Conservation (phyloP, 2,329 filamentous ascomycete genomes). For the Botryotinia globosa region DNA sequence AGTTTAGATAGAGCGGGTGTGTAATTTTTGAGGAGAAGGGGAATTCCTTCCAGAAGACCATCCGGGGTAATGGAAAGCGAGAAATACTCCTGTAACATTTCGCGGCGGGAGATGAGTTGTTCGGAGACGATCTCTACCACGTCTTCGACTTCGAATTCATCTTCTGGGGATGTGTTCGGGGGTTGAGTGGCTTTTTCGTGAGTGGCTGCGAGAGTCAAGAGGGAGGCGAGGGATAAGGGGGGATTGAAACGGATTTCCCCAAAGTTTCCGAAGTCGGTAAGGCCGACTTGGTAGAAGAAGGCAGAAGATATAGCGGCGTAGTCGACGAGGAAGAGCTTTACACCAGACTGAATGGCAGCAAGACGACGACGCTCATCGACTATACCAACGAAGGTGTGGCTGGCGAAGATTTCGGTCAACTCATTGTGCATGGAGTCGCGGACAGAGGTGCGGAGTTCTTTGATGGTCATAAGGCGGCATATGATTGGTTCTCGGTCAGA, state of each 20-base stretch:
- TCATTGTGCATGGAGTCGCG: constrained; percentile 79
- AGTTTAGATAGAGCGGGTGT: constrained; percentile 82
- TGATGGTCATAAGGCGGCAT: constrained; percentile 80
- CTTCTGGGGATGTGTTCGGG: constrained; percentile 36
- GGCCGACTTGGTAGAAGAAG: constrained; percentile 91
- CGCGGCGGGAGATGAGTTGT: constrained; percentile 70
- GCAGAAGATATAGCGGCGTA: constrained; percentile 85
- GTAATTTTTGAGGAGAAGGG: constrained; percentile 85
- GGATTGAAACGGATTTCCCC: constrained; percentile 78
- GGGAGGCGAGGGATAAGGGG: constrained; percentile 64
- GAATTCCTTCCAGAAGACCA: constrained; percentile 75
- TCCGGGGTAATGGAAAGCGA: constrained; percentile 75
- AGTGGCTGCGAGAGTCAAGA: constrained; percentile 71
- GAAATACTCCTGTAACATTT: constrained; percentile 94
- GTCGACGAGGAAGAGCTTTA: constrained; percentile 89
- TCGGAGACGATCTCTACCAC: constrained; percentile 63
- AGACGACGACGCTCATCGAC: constrained; percentile 85
- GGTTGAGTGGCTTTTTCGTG: constrained; percentile 57
- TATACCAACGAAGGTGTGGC: constrained; percentile 89
- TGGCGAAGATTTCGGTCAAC: constrained; percentile 81
- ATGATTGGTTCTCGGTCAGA: constrained; percentile 65
- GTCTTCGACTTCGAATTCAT: constrained; percentile 63
- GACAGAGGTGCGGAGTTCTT: constrained; percentile 76
- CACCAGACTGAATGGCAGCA: constrained; percentile 87
- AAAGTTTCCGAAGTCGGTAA: constrained; percentile 96